Percentiles rank a stretch among this genome's conserved stretches.
These are phyloP conservation scores for Quercus tomentella DNA, from an alignment of 331 rosid genomes.

Conservation along the genomic window DNA sequence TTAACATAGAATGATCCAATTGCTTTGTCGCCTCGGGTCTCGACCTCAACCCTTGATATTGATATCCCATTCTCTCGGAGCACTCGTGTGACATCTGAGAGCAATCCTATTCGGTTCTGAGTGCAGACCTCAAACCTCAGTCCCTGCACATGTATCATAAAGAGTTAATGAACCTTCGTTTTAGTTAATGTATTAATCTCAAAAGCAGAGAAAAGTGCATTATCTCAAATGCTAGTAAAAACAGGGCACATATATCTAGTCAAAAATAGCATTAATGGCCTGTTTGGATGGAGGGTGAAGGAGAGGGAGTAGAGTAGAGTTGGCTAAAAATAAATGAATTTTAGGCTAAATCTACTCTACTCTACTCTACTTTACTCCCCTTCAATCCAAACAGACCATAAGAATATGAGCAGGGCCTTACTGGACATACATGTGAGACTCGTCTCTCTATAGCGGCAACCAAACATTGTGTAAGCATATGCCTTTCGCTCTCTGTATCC, in stretches of 20 bases:
- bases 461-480: constrained; percentile 47
- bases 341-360: no score
- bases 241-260: not conserved
- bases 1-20: constrained; percentile 70
- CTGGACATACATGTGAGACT: constrained; percentile 55
- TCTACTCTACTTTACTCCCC: no score
- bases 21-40: constrained; percentile 45
- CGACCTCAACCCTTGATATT: constrained; percentile 53
- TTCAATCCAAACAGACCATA: not conserved
- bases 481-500: constrained; percentile 45
- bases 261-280: not conserved
- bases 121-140: constrained; percentile 53
- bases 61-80: constrained; percentile 74
- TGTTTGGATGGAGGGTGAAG: no score
- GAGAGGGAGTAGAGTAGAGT: no score
- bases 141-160: constrained; percentile 40
- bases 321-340: no score
- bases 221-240: not conserved
- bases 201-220: not conserved
- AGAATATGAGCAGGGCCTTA: not conserved
- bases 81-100: constrained; percentile 59
- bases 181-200: not conserved
- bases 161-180: not conserved
- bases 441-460: constrained; percentile 83
- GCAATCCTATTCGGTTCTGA: constrained; percentile 55